These are phyloP conservation scores for Dentipellis fragilis DNA, from an alignment of 768 basidiomycete species.

Conservation along the genomic window DNA sequence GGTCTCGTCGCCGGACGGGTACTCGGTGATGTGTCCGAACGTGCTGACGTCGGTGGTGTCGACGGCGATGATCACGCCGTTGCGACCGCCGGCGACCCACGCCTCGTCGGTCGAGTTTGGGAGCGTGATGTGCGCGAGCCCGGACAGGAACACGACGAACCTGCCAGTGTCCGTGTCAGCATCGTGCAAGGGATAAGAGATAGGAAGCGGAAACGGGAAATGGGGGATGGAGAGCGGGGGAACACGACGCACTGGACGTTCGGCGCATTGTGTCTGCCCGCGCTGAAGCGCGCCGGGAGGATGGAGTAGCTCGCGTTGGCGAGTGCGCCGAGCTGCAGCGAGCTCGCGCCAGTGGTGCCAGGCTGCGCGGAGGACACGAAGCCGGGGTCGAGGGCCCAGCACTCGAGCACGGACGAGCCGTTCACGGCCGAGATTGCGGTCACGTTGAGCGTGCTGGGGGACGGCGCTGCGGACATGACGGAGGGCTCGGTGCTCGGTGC, in stretches of 20 bases:
- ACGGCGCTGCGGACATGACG: too few relatives aligned
- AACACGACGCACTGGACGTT: constrained; percentile 27
- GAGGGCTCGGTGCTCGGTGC: too few relatives aligned
- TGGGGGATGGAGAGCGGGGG: too few relatives aligned
- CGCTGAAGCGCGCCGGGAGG: constrained; percentile 35
- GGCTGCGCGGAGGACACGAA: constrained; percentile 16
- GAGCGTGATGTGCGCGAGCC: constrained; percentile 17
- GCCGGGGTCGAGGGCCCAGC: constrained; percentile 17
- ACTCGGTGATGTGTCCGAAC: constrained; percentile 16
- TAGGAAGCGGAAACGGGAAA: not conserved
- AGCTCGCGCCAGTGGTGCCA: constrained; percentile 19
- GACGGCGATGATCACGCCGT: constrained; percentile 16
- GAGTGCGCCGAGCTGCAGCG: constrained; percentile 15
- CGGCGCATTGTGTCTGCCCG: constrained; percentile 44
- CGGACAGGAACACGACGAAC: constrained; percentile 16
- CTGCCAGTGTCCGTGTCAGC: constrained; percentile 3
- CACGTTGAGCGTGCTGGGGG: constrained; percentile 7
- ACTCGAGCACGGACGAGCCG: constrained; percentile 15
- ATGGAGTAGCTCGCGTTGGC: constrained; percentile 19
- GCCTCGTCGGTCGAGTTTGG: constrained; percentile 11
- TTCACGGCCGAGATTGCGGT: constrained; percentile 7
- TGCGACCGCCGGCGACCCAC: constrained; percentile 11
- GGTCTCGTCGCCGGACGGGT: constrained; percentile 15
- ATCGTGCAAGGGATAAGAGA: not conserved
- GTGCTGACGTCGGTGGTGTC: constrained; percentile 9